phyloP scores from a whole-genome alignment of 495 filamentous ascomycete species.

The Tuber indicum region DNA sequence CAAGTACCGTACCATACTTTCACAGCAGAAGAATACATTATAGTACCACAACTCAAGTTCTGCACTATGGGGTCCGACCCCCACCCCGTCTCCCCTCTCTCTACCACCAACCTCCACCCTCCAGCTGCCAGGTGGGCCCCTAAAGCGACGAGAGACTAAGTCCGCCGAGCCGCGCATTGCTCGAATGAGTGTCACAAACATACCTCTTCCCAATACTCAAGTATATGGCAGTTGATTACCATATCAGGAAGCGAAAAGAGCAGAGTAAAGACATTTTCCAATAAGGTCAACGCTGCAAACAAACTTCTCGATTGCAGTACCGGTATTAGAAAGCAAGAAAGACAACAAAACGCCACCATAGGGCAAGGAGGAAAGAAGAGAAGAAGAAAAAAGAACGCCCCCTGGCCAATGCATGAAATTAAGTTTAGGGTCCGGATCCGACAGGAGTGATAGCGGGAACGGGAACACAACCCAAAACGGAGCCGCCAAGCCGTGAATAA shows the following conservation, averaged over 20 bases:
- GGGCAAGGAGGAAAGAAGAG: not conserved
- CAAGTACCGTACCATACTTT: not conserved
- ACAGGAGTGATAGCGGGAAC: conserved; percentile 14
- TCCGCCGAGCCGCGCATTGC: not conserved
- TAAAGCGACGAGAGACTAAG: not conserved
- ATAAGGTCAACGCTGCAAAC: too few species aligned
- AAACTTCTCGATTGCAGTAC: too few species aligned
- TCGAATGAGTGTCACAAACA: not conserved
- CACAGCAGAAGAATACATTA: not conserved
- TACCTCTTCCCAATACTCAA: not conserved
- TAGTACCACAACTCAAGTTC: not conserved
- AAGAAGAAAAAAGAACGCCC: not conserved
- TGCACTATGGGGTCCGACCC: not conserved
- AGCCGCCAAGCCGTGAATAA: conserved; percentile 14
- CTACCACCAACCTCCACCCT: not conserved
- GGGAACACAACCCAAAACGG: conserved; percentile 13
- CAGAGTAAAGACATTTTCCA: not conserved
- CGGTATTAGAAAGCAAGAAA: not conserved
- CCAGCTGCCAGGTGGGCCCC: not conserved
- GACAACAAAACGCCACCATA: not conserved
- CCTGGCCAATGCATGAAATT: conserved; percentile 25
- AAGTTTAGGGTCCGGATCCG: conserved; percentile 8
- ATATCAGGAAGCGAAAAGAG: not conserved
- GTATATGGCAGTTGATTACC: not conserved
- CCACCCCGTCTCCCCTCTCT: not conserved